Evolutionary conservation across 306 rosid genomes (phyloP), one percentile per base, ranked within the genome.

Genomic region (Vicia faba): DNA sequence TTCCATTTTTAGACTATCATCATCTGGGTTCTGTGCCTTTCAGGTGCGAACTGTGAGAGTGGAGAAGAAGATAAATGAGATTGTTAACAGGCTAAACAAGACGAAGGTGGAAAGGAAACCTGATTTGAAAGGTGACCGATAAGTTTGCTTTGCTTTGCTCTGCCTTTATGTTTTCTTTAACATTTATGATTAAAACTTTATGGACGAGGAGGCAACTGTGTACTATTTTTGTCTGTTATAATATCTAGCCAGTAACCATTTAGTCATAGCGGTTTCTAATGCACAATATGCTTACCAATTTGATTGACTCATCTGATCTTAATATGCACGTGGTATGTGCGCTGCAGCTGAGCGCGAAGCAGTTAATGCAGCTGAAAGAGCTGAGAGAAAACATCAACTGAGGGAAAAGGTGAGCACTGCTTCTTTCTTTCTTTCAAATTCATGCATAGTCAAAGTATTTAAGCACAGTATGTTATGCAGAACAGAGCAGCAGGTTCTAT

Each of bases 81-180:
- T 90, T 40, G 89, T 90, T 31, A 93, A 93, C 77, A 80, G 95
- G 77, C 81, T 93, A 82, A 93, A 90, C 87, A 84, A 76, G 80
- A 82, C 99, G 35, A 93, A 90, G 72, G 97, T 90, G 85, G 97
- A 86, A 88, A 84, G 92, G 65, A 88, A 79, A 55, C 89, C 99
- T 57, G 96, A 93, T 90, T 83, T 93, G 78, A 90, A 90, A 86
- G 99, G 99, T 93, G 75, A 41, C 70, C 65, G 8, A 11, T 23
- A 68, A 68, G 39, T 72, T 58, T 25, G 33, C 70, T 29, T 69
- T 19, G 29, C 13, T 74, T 68, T 72, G 53, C 7, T 63, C 35
- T n/a, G 36, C 25, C 38, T 15, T 18, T 49, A 2, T 12, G 55
- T 10, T 36, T 5, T 48, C 33, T 46, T 11, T 12, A 40, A 63